Conservation (phyloP, 2,329 filamentous ascomycete species). For the Colletotrichum simmondsii region DNA sequence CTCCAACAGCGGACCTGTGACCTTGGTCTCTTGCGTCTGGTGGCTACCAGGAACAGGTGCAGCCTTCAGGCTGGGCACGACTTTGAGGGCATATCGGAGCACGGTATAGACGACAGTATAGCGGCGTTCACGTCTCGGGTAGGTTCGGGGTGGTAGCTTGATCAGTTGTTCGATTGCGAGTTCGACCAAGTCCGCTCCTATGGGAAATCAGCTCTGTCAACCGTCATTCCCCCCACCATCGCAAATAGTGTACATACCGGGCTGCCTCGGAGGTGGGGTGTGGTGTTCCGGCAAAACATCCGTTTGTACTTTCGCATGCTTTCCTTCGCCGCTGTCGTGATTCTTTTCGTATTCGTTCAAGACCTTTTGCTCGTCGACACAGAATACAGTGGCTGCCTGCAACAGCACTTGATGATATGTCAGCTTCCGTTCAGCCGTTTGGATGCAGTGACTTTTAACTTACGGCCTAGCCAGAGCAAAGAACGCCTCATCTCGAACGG, state of each 20-base stretch:
- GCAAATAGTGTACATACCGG: slow-evolving; percentile 44
- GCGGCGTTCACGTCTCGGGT: slow-evolving; percentile 56
- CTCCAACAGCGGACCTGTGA: slow-evolving; percentile 58
- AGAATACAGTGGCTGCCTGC: slow-evolving; percentile 53
- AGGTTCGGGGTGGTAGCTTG: slow-evolving; percentile 58
- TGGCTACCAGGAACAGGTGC: slow-evolving; percentile 55
- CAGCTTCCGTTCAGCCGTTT: slow-evolving; percentile 11
- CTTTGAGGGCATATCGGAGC: slow-evolving; percentile 57
- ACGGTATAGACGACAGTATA: slow-evolving; percentile 55
- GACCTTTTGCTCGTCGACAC: slow-evolving; percentile 52
- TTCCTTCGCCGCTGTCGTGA: slow-evolving; percentile 41
- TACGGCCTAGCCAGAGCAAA: slow-evolving; percentile 55
- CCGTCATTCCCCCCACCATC: slow-evolving; percentile 15
- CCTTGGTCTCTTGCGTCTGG: slow-evolving; percentile 40
- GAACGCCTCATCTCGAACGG: slow-evolving; percentile 53
- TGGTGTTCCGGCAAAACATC: slow-evolving; percentile 43
- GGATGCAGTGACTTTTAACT: slow-evolving; percentile 36
- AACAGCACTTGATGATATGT: slow-evolving; percentile 53
- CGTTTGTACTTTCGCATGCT: slow-evolving; percentile 45
- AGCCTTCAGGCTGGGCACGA: slow-evolving; percentile 61
- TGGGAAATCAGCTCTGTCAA: slow-evolving; percentile 3
- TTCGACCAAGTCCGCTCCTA: slow-evolving; percentile 65
- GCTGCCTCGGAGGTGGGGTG: slow-evolving; percentile 44
- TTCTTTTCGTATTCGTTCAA: slow-evolving; percentile 44
- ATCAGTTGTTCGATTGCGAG: slow-evolving; percentile 61